These are phyloP conservation scores for Metarhizium guizhouense DNA, from an alignment of 2,329 filamentous ascomycete species.

Conservation along the genomic window DNA sequence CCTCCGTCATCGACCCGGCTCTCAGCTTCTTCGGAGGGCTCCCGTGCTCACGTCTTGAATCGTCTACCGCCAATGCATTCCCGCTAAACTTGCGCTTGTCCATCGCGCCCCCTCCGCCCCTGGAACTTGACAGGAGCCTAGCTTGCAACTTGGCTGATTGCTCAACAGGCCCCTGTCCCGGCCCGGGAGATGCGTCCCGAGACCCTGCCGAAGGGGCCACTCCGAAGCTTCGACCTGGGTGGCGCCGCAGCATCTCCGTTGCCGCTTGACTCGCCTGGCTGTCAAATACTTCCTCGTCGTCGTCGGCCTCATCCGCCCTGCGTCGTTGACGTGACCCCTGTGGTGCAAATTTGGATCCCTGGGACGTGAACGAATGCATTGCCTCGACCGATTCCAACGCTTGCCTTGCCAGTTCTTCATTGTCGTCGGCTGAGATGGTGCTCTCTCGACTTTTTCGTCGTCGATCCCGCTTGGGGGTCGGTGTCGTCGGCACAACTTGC, in stretches of 20 bases:
- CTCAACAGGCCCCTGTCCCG: conserved; percentile 34
- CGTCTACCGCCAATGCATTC: conserved; percentile 21
- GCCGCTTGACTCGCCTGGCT: conserved; percentile 74
- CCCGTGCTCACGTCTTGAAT: conserved; percentile 24
- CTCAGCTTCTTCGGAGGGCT: conserved; percentile 46
- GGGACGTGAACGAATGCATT: conserved; percentile 22
- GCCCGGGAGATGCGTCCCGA: conserved; percentile 33
- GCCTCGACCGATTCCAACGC: conserved; percentile 46
- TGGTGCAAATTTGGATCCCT: conserved; percentile 16
- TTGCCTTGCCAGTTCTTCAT: conserved; percentile 47
- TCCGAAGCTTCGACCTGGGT: conserved; percentile 44
- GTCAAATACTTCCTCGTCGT: conserved; percentile 49
- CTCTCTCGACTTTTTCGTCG: conserved; percentile 70
- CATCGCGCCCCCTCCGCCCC: conserved; percentile 24
- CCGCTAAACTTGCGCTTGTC: conserved; percentile 45
- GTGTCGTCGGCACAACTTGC: conserved; percentile 37
- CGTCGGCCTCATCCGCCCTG: conserved; percentile 12
- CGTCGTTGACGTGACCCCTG: conserved; percentile 16
- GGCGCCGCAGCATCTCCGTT: conserved; percentile 61
- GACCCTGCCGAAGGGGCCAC: conserved; percentile 33
- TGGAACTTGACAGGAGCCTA: conserved; percentile 38
- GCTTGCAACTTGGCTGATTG: conserved; percentile 38
- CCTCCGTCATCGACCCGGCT: conserved; percentile 28
- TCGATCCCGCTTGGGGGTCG: conserved; percentile 30
- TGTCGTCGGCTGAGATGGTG: conserved; percentile 66